Conservation (phyloP, 495 filamentous ascomycete species). For the Talaromyces stipitatus region DNA sequence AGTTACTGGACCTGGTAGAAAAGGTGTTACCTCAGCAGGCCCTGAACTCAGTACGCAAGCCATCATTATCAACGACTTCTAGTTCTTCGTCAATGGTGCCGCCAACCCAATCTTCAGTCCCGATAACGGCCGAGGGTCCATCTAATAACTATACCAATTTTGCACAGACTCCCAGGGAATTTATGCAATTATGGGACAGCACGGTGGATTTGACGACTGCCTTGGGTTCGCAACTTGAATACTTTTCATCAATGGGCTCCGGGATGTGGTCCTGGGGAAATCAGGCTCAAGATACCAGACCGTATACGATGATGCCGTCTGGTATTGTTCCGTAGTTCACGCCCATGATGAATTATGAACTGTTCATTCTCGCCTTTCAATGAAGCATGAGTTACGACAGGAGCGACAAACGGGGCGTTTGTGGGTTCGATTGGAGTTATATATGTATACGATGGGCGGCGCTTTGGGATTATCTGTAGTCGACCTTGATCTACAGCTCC, state of each 20-base stretch:
- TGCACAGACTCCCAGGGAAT: neutral
- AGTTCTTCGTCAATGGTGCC: neutral
- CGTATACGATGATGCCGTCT: neutral
- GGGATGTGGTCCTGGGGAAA: conserved; percentile 6
- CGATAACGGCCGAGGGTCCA: neutral
- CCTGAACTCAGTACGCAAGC: neutral
- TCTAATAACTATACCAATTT: neutral
- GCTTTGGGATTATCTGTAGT: neutral
- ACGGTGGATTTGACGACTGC: neutral
- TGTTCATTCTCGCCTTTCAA: neutral
- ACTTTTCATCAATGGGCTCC: neutral
- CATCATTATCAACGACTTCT: neutral
- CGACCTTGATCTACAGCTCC: neutral
- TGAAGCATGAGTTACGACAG: neutral
- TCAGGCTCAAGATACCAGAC: neutral
- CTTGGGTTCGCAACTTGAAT: conserved; percentile 1
- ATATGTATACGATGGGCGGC: neutral
- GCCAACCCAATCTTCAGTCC: neutral
- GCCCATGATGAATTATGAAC: neutral
- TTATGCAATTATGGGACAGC: conserved; percentile 7
- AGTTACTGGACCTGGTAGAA: conserved; percentile 1
- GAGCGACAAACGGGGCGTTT: neutral
- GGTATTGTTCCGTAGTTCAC: neutral
- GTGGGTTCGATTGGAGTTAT: neutral
- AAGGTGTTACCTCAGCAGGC: neutral